Evolutionary conservation across 495 filamentous ascomycete species (phyloP).

Genomic region (Terfezia claveryi): DNA sequence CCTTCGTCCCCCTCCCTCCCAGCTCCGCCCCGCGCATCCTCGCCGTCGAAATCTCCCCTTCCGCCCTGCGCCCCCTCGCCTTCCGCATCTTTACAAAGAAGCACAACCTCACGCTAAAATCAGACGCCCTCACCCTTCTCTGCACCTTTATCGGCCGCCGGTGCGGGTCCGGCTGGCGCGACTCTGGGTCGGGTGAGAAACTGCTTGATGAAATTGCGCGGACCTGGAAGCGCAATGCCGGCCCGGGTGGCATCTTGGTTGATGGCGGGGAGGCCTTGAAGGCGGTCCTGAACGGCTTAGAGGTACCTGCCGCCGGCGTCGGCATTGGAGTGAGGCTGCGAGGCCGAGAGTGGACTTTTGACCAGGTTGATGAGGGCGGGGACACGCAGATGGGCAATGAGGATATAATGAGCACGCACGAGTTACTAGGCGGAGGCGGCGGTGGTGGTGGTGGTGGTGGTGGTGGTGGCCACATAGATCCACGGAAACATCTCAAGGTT

Average conservation of each 20-base stretch:
- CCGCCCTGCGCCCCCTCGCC: constrained; percentile 69
- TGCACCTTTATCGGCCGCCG: constrained; percentile 77
- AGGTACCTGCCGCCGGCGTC: constrained; percentile 23
- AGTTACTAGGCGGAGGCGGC: constrained; percentile 1
- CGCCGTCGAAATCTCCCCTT: constrained; percentile 68
- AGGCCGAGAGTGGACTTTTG: constrained; percentile 39
- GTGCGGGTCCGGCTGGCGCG: constrained; percentile 89
- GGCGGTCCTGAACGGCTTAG: constrained; percentile 55
- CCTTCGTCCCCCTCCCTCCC: constrained; percentile 16
- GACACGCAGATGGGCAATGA: constrained; percentile 43
- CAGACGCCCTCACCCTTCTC: constrained; percentile 59
- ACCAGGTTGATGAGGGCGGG: constrained; percentile 34
- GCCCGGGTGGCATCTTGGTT: constrained; percentile 60
- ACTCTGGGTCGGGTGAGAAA: constrained; percentile 79
- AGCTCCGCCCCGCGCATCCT: constrained; percentile 43
- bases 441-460: constrained; percentile 7
- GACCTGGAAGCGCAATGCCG: constrained; percentile 53
- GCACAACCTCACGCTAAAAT: constrained; percentile 82
- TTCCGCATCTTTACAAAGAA: constrained; percentile 97
- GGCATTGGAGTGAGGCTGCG: constrained; percentile 17
- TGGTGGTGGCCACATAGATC: constrained; percentile 7
- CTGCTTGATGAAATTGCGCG: constrained; percentile 79
- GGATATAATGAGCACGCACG: constrained; percentile 15
- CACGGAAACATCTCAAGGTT: constrained; percentile 12
- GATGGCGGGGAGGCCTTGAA: constrained; percentile 63